Evolutionary conservation across 2,329 filamentous ascomycete species (phyloP), one percentile per base, ranked within the genome.

Genomic region (Waltergamsia citrina): DNA sequence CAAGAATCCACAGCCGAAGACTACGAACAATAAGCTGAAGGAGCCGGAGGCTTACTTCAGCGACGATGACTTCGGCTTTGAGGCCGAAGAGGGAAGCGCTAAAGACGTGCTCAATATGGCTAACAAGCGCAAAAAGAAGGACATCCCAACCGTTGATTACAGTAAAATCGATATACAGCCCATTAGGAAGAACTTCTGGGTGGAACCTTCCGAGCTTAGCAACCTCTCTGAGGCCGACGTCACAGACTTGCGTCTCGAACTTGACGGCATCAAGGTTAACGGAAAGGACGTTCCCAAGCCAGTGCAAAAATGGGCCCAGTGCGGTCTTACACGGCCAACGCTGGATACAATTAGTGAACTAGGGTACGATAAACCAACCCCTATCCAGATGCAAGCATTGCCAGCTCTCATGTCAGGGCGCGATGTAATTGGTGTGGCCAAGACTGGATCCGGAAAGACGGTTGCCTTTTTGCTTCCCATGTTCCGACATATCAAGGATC

Each of bases 401-500:
- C 92, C 92, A 3, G 81, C 87, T 8, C 85, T 95, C 49, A 95
- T 96, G 85, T 94, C 88, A 19, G 92, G 92, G 8, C 78, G 87
- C 45, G 92, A 98, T 63, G 84, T 95, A 24, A 86, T 98, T 42
- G 92, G 88, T 44, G 87, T 98, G 34, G 92, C 92, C 14, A 96
- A 96, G 64, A 98, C 92, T 18, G 92, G 92, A 5, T 96, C 92
- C 18, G 92, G 92, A 54, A 98, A 98, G 64, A 98, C 92, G 0
- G 78, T 96, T 48, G 92, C 92, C 6, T 98, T 96, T 53, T 63
- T 94, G 20, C 72, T 98, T 29, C 92, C 92, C 24, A 95, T 96
- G 86, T 95, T 98, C 55, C 78, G 92, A 36, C 92, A 98, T 54
- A 94, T 96, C 62, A 92, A 90, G 57, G 92, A 96, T 50, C 92